Percentiles rank a stretch among this genome's conserved stretches.
phyloP scores from a whole-genome alignment of 805 yeast genomes.

The Lipomyces starkeyi region DNA sequence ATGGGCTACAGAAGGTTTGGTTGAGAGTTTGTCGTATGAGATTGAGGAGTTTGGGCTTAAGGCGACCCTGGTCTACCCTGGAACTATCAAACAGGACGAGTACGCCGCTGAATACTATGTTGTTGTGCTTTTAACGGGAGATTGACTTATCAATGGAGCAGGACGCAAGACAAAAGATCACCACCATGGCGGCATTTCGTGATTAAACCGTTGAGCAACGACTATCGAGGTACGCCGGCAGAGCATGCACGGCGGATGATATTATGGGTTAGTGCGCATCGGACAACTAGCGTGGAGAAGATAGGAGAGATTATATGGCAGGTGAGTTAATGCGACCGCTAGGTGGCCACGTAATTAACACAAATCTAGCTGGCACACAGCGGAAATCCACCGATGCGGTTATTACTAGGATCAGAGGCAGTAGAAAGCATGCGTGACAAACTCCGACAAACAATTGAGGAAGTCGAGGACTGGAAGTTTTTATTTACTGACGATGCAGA shows the following conservation, averaged over 20 bases:
- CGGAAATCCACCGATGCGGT: conserved; percentile 42
- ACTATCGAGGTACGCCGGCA: conserved; percentile 40
- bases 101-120: neutral
- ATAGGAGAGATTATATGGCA: conserved; percentile 43
- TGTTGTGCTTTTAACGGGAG: neutral
- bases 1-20: conserved; percentile 46
- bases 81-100: conserved; percentile 28
- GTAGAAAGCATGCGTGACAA: conserved; percentile 41
- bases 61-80: conserved; percentile 36
- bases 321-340: conserved; percentile 35
- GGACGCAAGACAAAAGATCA: conserved; percentile 23
- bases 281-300: conserved; percentile 36
- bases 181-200: conserved; percentile 40
- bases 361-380: conserved; percentile 32
- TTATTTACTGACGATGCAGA: conserved; percentile 39
- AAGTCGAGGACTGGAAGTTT: conserved; percentile 49
- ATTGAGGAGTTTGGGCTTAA: conserved; percentile 35
- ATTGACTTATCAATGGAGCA: neutral
- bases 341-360: neutral
- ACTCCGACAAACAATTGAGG: conserved; percentile 45
- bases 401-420: conserved; percentile 43
- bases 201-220: conserved; percentile 33
- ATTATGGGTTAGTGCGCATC: conserved; percentile 35
- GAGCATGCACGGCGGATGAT: conserved; percentile 38
- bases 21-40: conserved; percentile 44